These are phyloP conservation scores for Penicillium crystallinum DNA, from an alignment of 495 filamentous ascomycete genomes.

Conservation along the genomic window DNA sequence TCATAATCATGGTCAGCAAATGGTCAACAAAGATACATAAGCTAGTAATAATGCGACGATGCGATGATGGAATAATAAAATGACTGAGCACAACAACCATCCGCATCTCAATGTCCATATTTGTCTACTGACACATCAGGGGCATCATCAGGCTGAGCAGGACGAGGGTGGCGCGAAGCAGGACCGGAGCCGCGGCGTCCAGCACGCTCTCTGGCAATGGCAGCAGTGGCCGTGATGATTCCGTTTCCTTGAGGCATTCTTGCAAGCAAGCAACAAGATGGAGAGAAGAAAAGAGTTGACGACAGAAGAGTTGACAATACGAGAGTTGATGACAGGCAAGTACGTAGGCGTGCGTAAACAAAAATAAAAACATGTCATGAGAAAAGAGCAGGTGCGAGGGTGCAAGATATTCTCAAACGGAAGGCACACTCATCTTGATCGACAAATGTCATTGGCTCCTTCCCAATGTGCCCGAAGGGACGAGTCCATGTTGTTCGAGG, in stretches of 20 bases:
- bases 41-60: not conserved
- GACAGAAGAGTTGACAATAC: no score
- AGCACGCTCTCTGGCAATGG: constrained; percentile 14
- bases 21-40: not conserved
- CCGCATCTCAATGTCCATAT: not conserved
- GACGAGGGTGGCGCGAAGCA: constrained; percentile 1
- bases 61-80: not conserved
- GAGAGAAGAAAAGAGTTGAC: not conserved
- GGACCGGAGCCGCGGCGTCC: constrained; percentile 4
- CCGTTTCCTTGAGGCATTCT: not conserved
- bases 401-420: not conserved
- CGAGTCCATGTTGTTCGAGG: no score
- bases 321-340: not conserved
- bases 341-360: not conserved
- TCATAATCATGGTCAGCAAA: constrained; percentile 2
- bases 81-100: not conserved
- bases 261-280: not conserved
- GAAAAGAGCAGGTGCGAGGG: not conserved
- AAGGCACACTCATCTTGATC: not conserved
- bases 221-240: constrained; percentile 6
- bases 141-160: constrained; percentile 6
- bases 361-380: not conserved
- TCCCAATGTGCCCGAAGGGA: no score
- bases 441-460: no score
- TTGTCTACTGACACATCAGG: constrained; percentile 18